A percentile compares a stretch with the other conserved stretches of the same genome.
Conservation (phyloP, 192 early-diverging fungal genomes). For the Coemansia sp. region DNA sequence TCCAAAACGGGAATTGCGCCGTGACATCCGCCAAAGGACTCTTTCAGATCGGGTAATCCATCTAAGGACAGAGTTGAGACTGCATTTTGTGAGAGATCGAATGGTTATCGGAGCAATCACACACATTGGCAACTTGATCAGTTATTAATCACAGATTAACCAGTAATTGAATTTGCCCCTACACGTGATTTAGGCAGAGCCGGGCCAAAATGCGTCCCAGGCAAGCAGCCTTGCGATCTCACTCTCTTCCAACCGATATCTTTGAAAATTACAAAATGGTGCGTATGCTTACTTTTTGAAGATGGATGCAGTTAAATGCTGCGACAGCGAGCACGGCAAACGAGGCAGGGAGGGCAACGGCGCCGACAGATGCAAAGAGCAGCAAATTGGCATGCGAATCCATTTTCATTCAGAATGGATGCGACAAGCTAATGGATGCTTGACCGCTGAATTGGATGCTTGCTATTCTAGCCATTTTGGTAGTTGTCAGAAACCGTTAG, state of each 20-base stretch:
- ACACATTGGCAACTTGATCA: not conserved
- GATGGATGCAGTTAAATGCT: constrained; percentile 5
- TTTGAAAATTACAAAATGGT: constrained; percentile 15
- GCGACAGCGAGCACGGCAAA: not conserved
- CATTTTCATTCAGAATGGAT: constrained; percentile 5
- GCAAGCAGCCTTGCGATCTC: not conserved
- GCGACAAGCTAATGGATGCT: not conserved
- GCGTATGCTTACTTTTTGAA: not conserved
- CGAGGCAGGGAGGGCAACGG: not conserved
- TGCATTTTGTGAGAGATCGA: too few species aligned
- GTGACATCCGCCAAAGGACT: too few species aligned
- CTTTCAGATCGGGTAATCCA: too few species aligned
- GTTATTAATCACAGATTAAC: not conserved
- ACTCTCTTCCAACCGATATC: constrained; percentile 11
- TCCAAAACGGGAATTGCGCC: too few species aligned
- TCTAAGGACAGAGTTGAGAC: too few species aligned
- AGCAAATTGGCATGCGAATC: not conserved
- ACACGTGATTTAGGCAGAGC: not conserved
- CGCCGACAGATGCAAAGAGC: not conserved
- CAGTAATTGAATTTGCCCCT: not conserved
- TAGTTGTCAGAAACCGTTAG: not conserved
- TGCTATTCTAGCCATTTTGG: not conserved
- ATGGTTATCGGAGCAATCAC: too few species aligned
- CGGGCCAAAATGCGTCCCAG: not conserved
- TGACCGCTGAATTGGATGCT: not conserved